phyloP scores from a whole-genome alignment of 2,329 filamentous ascomycete genomes.

The Colletotrichum theobromicola region DNA sequence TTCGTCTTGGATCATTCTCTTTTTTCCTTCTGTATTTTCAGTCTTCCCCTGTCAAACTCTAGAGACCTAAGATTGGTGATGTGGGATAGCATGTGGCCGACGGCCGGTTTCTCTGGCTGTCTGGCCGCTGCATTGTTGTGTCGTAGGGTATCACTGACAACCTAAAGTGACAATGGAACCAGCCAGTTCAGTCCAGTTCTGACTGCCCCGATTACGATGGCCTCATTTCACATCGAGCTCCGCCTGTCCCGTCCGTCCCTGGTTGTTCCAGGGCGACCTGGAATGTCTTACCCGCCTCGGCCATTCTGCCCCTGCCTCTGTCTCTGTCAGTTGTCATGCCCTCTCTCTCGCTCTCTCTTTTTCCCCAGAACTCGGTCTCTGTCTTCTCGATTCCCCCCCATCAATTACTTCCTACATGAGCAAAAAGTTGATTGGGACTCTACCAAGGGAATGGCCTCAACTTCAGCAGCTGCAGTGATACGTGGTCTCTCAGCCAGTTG shows the following conservation, averaged over 20 bases:
- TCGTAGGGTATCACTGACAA: not conserved
- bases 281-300: conserved; percentile 12
- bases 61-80: not conserved
- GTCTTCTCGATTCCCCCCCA: not conserved
- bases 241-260: conserved; percentile 3
- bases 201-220: conserved; percentile 7
- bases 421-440: not conserved
- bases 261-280: conserved; percentile 1
- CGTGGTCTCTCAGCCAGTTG: not conserved
- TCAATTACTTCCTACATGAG: not conserved
- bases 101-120: not conserved
- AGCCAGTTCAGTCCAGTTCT: not conserved
- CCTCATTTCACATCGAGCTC: conserved; percentile 12
- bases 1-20: conserved; percentile 13
- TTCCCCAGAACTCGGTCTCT: not conserved
- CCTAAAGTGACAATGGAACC: not conserved
- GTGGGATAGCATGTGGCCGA: not conserved
- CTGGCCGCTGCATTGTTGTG: not conserved
- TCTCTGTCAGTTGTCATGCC: conserved; percentile 6
- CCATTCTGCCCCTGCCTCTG: conserved; percentile 5
- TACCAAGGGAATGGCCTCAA: not conserved
- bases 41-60: not conserved
- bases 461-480: not conserved
- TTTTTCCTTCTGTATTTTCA: not conserved
- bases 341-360: not conserved